Base-by-base conservation (phyloP, 164 flowering plant genomes). In the Euptelea pleiosperma region DNA sequence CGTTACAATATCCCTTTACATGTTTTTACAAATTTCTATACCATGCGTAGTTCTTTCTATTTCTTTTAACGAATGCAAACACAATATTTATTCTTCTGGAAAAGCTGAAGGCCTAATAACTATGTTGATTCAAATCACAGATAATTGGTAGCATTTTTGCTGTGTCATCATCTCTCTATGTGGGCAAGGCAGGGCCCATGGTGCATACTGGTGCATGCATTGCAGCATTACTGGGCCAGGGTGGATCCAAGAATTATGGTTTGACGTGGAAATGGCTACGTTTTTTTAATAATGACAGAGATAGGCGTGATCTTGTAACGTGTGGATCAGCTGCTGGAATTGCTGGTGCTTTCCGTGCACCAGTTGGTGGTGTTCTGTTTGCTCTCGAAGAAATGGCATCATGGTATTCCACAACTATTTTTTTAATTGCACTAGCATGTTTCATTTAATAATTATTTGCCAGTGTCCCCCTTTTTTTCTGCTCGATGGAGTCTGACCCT, bases 181-280 rank as follows among this genome's bases (percentile, higher is more conserved):
- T 87, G 52, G 98, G 98, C 29, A 89, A 89, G 77, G 98, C 93
- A 34, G 98, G 98, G 50, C 97, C 98, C 21, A 64, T 92, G 87
- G 85, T 87, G 55, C 97, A 92, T 65, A 82, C 87, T 40, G 94
- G 90, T 68, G 88, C 94, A 36, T 89, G 86, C 66, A 66, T 92
- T 59, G 96, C 92, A 34, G 72, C 96, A 52, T 47, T 93, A 37
- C 56, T 87, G 19, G 87, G 87, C 21, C 94, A 89, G 69, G 94
- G 96, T 59, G 98, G 98, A 14, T 86, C 96, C 14, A 78, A 74
- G 62, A 93, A 69, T 61, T 79, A 77, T 57, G 62, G 77, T 24
- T 72, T 86, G 46, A 87, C 90, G 25, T 86, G 92, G 82, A 84
- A 64, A 75, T 93, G 96, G 96, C 71, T 93, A n/a, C 76, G 79